A percentile compares a stretch with the other conserved stretches of the same genome.
Conservation (phyloP, 495 filamentous ascomycete species). For the Neurospora africana region DNA sequence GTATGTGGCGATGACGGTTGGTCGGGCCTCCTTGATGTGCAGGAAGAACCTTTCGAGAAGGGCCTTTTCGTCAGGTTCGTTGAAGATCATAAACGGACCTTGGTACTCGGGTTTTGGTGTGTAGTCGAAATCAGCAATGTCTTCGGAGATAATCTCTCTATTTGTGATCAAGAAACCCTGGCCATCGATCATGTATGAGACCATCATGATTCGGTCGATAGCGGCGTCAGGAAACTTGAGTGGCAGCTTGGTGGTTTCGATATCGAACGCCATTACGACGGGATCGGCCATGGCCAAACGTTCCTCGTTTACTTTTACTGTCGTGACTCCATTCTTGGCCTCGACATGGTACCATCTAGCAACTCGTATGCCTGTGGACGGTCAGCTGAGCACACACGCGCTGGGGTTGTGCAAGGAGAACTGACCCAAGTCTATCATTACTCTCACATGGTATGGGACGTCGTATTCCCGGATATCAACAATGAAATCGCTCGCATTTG, state of each 20-base stretch:
- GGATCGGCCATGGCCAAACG: slow-evolving; percentile 83
- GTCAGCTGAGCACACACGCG: slow-evolving; percentile 11
- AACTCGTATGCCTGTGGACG: slow-evolving; percentile 68
- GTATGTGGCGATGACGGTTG: slow-evolving; percentile 96
- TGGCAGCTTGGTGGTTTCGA: slow-evolving; percentile 93
- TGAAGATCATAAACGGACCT: slow-evolving; percentile 93
- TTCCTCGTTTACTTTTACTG: slow-evolving; percentile 76
- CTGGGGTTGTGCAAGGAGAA: background rate
- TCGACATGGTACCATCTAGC: slow-evolving; percentile 97
- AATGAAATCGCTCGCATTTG: slow-evolving; percentile 93
- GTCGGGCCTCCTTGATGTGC: slow-evolving; percentile 88
- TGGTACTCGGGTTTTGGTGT: slow-evolving; percentile 94
- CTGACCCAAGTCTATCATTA: slow-evolving; percentile 88
- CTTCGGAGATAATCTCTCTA: slow-evolving; percentile 92
- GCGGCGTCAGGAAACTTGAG: slow-evolving; percentile 96
- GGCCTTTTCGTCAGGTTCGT: slow-evolving; percentile 86
- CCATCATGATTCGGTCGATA: slow-evolving; percentile 99
- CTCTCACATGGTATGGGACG: slow-evolving; percentile 97
- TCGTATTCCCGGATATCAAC: slow-evolving; percentile 99
- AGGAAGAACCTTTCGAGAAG: slow-evolving; percentile 88
- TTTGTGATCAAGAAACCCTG: slow-evolving; percentile 98
- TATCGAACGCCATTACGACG: slow-evolving; percentile 94
- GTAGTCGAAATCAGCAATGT: slow-evolving; percentile 97
- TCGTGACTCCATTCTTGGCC: slow-evolving; percentile 80
- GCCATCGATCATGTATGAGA: slow-evolving; percentile 99